These are phyloP conservation scores for Apiospora marii DNA, from an alignment of 2,329 filamentous ascomycete genomes.

Conservation along the genomic window DNA sequence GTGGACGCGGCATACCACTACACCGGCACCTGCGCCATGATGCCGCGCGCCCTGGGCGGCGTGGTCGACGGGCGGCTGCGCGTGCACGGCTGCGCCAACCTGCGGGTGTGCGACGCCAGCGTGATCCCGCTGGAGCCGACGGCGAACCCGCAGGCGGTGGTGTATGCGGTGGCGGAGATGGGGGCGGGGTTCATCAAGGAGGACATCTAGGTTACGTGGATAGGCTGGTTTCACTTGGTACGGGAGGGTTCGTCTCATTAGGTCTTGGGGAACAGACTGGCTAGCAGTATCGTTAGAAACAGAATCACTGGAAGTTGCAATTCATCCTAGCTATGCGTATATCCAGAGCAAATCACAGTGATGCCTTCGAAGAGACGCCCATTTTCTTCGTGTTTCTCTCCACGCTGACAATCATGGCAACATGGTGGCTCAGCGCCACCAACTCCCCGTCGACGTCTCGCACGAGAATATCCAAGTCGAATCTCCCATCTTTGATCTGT, in stretches of 20 bases:
- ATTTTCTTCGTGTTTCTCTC: slow-evolving; percentile 61
- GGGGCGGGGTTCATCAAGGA: background rate
- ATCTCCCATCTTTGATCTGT: slow-evolving; percentile 72
- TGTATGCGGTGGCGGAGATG: background rate
- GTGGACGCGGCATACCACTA: slow-evolving; percentile 55
- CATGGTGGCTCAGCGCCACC: slow-evolving; percentile 73
- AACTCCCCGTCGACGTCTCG: slow-evolving; percentile 70
- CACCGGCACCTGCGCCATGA: slow-evolving; percentile 51
- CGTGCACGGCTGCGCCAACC: slow-evolving; percentile 30
- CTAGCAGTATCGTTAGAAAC: too few species aligned
- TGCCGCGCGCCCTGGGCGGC: slow-evolving; percentile 29
- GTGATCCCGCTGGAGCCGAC: slow-evolving; percentile 32
- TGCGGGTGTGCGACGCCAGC: slow-evolving; percentile 34
- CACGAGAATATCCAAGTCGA: slow-evolving; percentile 77
- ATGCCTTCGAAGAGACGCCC: background rate
- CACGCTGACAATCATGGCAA: slow-evolving; percentile 69
- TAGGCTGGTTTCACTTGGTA: too few species aligned
- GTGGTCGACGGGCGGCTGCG: slow-evolving; percentile 30
- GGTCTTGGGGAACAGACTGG: too few species aligned
- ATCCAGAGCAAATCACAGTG: background rate
- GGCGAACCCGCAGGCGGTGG: slow-evolving; percentile 27
- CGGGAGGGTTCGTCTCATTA: too few species aligned
- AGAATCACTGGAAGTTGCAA: too few species aligned
- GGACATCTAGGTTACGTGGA: background rate
- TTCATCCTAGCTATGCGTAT: too few species aligned